These are phyloP conservation scores for Cutaneotrichosporon sp. DNA, from an alignment of 1,284 basidiomycete genomes.

Conservation along the genomic window DNA sequence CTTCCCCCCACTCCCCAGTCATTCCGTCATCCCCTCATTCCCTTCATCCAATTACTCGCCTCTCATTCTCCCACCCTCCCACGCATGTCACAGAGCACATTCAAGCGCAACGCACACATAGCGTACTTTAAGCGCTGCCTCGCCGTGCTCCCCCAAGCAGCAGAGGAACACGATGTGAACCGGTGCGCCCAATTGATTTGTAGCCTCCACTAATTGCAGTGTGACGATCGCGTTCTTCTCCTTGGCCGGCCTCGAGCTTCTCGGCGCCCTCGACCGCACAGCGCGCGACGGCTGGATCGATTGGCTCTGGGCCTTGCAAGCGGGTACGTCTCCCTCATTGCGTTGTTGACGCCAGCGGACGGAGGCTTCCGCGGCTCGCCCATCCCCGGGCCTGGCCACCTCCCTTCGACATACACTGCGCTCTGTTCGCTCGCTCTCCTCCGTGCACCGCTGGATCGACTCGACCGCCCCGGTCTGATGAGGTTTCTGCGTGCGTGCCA, in stretches of 20 bases:
- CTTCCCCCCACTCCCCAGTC: neutral
- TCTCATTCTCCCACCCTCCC: neutral
- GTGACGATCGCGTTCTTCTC: conserved; percentile 82
- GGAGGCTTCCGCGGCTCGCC: conserved; percentile 76
- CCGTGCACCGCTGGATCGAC: conserved; percentile 68
- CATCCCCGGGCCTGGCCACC: conserved; percentile 64
- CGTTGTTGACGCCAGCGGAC: conserved; percentile 51
- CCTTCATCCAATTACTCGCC: neutral
- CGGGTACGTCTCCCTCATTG: conserved; percentile 43
- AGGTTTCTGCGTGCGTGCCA: conserved; percentile 70
- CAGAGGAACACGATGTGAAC: conserved; percentile 49
- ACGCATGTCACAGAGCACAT: conserved; percentile 38
- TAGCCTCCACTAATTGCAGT: conserved; percentile 54
- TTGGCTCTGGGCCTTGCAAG: conserved; percentile 87
- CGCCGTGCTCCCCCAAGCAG: conserved; percentile 42
- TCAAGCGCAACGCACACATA: conserved; percentile 52
- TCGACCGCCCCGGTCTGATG: conserved; percentile 66
- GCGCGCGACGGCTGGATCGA: conserved; percentile 67
- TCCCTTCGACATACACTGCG: conserved; percentile 92
- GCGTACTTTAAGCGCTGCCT: conserved; percentile 50
- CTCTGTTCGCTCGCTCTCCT: conserved; percentile 75
- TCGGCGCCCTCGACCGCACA: conserved; percentile 61
- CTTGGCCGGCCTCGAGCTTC: conserved; percentile 71
- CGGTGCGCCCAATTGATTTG: conserved; percentile 36
- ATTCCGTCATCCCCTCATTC: neutral